Conservation (phyloP, 2,329 filamentous ascomycete species). For the Alternaria sp. region DNA sequence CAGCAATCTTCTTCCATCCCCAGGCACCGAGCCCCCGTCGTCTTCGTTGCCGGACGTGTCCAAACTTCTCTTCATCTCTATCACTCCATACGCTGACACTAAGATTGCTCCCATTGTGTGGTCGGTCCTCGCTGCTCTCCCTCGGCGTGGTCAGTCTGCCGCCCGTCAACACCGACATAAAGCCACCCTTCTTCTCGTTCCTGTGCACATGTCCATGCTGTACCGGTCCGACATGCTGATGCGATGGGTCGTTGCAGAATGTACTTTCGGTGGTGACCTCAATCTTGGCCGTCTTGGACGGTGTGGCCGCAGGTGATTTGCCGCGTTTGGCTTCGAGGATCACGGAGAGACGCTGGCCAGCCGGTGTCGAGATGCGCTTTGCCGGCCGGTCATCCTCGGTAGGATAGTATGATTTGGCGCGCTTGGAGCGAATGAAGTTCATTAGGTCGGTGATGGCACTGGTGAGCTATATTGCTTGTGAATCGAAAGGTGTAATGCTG, state of each 20-base stretch:
- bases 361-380: conserved; percentile 55
- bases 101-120: conserved; percentile 39
- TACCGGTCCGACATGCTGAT: conserved; percentile 34
- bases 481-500: not conserved
- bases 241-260: conserved; percentile 40
- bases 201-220: conserved; percentile 31
- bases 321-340: conserved; percentile 48
- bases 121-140: conserved; percentile 40
- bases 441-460: conserved; percentile 20
- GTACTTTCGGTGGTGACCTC: conserved; percentile 39
- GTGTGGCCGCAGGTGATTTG: conserved; percentile 25
- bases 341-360: conserved; percentile 53
- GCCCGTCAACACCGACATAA: conserved; percentile 32
- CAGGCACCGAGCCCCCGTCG: conserved; percentile 38
- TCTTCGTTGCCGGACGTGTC: conserved; percentile 34
- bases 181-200: conserved; percentile 26
- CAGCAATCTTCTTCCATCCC: conserved; percentile 51
- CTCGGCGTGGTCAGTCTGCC: conserved; percentile 39
- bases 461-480: conserved; percentile 3
- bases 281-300: conserved; percentile 28
- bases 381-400: conserved; percentile 42
- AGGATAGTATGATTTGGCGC: conserved; percentile 34
- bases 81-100: conserved; percentile 51
- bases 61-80: conserved; percentile 44
- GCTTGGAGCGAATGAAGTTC: conserved; percentile 38